These are phyloP conservation scores for Rhynchospora tenuis DNA, from an alignment of 176 grass and related monocot genomes.

Conservation along the genomic window DNA sequence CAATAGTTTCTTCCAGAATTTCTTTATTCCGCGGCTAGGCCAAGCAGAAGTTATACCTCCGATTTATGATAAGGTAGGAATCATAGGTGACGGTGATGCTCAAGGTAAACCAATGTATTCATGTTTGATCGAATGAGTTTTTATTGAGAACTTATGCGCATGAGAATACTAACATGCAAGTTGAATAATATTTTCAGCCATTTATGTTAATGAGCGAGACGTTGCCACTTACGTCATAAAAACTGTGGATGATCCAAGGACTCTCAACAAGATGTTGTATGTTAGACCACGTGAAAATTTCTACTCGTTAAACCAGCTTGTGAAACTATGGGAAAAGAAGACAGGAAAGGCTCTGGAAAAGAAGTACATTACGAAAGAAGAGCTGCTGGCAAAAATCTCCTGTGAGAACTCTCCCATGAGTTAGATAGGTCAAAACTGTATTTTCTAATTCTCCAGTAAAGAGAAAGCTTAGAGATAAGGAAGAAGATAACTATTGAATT, in stretches of 20 bases:
- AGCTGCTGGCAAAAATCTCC: conserved; percentile 39
- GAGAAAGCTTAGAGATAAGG: not conserved
- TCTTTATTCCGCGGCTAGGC: not conserved
- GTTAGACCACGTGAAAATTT: conserved; percentile 38
- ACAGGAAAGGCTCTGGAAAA: conserved; percentile 33
- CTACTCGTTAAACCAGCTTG: conserved; percentile 49
- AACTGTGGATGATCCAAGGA: conserved; percentile 49
- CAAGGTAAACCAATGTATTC: not conserved
- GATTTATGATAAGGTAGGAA: not conserved
- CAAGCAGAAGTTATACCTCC: not conserved
- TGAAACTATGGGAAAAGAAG: conserved; percentile 64
- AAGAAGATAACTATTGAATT: too few species aligned
- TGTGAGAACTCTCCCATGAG: not conserved
- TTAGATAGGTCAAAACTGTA: not conserved
- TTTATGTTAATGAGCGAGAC: conserved; percentile 39
- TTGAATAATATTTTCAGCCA: conserved; percentile 2
- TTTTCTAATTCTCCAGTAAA: not conserved
- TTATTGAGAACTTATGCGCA: not conserved
- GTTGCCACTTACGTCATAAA: conserved; percentile 52
- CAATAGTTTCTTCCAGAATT: conserved; percentile 6
- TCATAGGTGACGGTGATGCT: not conserved
- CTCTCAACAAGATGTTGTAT: conserved; percentile 56
- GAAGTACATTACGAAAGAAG: conserved; percentile 39
- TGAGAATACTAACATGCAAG: not conserved
- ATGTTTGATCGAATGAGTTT: not conserved